Conservation (phyloP, 345 rosid genomes). For the Jatropha curcas region DNA sequence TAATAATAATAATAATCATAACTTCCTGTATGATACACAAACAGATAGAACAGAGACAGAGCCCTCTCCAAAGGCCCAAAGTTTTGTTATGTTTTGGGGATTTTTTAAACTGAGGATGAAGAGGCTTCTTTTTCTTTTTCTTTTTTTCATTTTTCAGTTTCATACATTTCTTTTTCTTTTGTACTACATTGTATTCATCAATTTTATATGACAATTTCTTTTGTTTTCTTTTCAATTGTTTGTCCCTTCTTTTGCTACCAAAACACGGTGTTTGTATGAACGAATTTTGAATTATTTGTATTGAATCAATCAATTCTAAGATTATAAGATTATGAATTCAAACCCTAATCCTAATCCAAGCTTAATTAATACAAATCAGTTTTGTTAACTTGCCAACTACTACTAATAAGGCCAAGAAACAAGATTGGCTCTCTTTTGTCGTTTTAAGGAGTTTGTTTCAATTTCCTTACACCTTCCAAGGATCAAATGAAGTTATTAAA, state of each 20-base stretch:
- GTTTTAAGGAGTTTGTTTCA: neutral
- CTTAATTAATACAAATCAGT: no score
- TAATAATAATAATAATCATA: no score
- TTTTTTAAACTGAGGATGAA: conserved; percentile 55
- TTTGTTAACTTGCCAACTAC: neutral
- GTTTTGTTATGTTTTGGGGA: conserved; percentile 47
- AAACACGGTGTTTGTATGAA: neutral
- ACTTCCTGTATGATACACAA: conserved; percentile 16
- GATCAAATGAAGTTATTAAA: conserved; percentile 5
- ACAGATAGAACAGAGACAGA: conserved; percentile 27
- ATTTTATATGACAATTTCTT: conserved; percentile 1
- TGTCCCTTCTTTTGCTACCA: neutral
- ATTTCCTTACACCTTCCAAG: neutral
- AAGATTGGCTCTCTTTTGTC: neutral
- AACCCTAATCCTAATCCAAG: no score
- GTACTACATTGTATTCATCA: conserved; percentile 15
- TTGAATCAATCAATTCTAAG: no score
- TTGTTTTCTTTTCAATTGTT: conserved; percentile 1
- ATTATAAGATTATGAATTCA: no score
- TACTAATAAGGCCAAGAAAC: neutral
- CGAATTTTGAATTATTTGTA: no score
- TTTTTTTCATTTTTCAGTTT: conserved; percentile 11
- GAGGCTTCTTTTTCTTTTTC: conserved; percentile 39
- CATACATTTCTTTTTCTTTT: conserved; percentile 16
- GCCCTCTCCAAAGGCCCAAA: conserved; percentile 69